Evolutionary conservation across 179 eudicot genomes (phyloP), one percentile per base, ranked within the genome.

Genomic region (Pouteria campechiana): DNA sequence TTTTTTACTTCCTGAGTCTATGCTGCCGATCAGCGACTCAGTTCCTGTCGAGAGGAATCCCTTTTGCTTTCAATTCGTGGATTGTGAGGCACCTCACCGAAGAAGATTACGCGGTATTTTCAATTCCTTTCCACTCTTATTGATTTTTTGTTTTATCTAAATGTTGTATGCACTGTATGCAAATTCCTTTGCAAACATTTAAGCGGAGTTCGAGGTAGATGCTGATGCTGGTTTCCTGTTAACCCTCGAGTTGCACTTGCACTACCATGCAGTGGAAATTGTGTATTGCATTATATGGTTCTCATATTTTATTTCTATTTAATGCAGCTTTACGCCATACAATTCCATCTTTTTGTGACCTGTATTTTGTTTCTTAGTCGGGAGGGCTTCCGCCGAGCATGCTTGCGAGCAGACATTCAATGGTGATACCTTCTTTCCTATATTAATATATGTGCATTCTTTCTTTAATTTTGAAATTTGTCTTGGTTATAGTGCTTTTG

Each of bases 351-450:
- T 41, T 83, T 92, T 32, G 75, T 83, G 34, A 88, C 94, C 34
- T 88, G 94, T 55, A 63, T 88, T 38, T 59, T 87, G 67, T 92
- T 87, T 64, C 83, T 88, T 38, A 92, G 99, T 32, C 88, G 96
- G 15, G 99, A 92, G 75, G 99, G 99, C 25, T 87, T 92, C 37
- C 78, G 99, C 18, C 73, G 96, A 58, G 99, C 99, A 38, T 87
- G 96, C 65, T 63, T 92, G 94, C 70, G 93, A 63, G 92, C 85
- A 25, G 88, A 80, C 47, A 54, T 80, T 36, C 71, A 67, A 60
- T 69, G 89, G 96, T 86, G 68, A 17, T 40, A 42, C 39, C 40
- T 57, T 37, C 20, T 10, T 35, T 25, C 38, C 48, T 54, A 21
- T 37, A 17, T 50, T 60, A 35, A 21, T 53, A n/a, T 15, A 14